Conservation (phyloP, 225 moss, liverwort and hornwort species). For the Marchantia polymorpha region DNA sequence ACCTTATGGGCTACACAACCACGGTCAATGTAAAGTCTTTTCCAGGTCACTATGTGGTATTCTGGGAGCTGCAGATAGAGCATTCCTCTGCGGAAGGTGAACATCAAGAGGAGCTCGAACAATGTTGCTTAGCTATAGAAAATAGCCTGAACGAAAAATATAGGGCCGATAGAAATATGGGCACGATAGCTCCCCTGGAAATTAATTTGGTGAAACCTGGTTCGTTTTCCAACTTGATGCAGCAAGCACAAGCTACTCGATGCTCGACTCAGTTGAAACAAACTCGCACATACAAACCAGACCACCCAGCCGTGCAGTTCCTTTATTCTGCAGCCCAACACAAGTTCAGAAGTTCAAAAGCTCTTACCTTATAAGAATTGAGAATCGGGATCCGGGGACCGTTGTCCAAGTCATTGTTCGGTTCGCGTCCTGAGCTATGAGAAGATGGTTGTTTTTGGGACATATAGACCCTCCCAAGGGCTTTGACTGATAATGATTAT, state of each 20-base stretch:
- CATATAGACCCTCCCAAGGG: no score
- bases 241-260: background rate
- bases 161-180: background rate
- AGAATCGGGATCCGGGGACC: no score
- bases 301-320: background rate
- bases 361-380: no score
- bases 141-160: background rate
- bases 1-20: background rate
- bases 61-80: background rate
- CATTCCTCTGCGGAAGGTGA: background rate
- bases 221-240: background rate
- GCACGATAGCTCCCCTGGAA: background rate
- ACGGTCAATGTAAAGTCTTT: background rate
- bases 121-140: background rate
- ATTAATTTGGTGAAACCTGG: background rate
- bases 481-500: no score
- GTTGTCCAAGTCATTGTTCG: no score
- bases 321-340: background rate
- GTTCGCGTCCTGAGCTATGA: no score
- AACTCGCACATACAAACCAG: background rate
- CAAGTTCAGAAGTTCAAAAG: no score
- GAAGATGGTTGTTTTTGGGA: no score
- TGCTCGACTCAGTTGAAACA: background rate
- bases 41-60: background rate
- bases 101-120: no score